Conservation (phyloP, 2,329 filamentous ascomycete species). For the Phoma sp. region DNA sequence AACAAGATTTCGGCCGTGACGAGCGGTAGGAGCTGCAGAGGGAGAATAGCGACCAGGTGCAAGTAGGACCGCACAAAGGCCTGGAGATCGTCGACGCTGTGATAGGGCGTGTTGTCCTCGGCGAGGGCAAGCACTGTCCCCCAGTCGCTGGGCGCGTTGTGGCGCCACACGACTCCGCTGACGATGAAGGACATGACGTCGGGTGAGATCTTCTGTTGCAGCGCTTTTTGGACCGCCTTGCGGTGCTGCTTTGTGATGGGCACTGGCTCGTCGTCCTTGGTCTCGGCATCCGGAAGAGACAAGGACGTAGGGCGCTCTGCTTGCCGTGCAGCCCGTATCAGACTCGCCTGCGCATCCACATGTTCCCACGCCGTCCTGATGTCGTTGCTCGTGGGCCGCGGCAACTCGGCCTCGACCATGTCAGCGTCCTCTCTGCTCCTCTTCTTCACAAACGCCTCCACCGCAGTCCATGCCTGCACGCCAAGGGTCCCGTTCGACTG, state of each 20-base stretch:
- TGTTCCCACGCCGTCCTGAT: slow-evolving; percentile 40
- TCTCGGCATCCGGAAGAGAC: not conserved
- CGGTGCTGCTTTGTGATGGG: slow-evolving; percentile 43
- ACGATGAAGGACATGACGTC: slow-evolving; percentile 55
- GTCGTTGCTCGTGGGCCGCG: slow-evolving; percentile 37
- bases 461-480: slow-evolving; percentile 43
- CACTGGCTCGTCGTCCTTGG: slow-evolving; percentile 1
- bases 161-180: slow-evolving; percentile 47
- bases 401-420: slow-evolving; percentile 41
- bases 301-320: slow-evolving; percentile 1
- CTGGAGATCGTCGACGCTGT: slow-evolving; percentile 48
- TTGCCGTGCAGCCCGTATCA: slow-evolving; percentile 38
- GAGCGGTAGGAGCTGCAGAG: slow-evolving; percentile 42
- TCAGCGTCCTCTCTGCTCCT: slow-evolving; percentile 43
- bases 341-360: slow-evolving; percentile 29
- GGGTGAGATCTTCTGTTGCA: slow-evolving; percentile 38
- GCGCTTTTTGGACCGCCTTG: slow-evolving; percentile 41
- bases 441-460: slow-evolving; percentile 43
- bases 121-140: slow-evolving; percentile 48
- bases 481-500: slow-evolving; percentile 36
- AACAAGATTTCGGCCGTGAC: slow-evolving; percentile 47
- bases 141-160: slow-evolving; percentile 43
- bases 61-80: slow-evolving; percentile 52
- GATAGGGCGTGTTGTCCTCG: slow-evolving; percentile 52
- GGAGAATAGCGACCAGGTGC: slow-evolving; percentile 53